Conservation (phyloP, 179 eudicot species). For the Monotropa hypopitys region DNA sequence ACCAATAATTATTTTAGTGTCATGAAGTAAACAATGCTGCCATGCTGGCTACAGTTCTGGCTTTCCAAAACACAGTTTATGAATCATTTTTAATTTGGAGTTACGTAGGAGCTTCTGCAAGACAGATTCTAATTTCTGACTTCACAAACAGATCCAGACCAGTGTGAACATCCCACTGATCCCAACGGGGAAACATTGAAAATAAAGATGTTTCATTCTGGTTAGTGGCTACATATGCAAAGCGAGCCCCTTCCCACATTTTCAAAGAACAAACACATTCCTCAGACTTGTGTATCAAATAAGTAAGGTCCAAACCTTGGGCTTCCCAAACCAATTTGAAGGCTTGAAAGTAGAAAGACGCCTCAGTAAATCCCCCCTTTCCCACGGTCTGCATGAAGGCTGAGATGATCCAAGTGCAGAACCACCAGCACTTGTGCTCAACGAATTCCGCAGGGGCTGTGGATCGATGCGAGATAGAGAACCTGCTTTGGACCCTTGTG, state of each 20-base stretch:
- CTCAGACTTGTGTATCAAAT: not conserved
- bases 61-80: not conserved
- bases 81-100: not conserved
- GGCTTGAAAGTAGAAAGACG: slow-evolving; percentile 93
- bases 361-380: slow-evolving; percentile 90
- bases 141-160: not conserved
- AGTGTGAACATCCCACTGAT: not conserved
- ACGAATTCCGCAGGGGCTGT: slow-evolving; percentile 45
- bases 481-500: slow-evolving; percentile 79
- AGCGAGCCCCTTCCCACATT: not conserved
- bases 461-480: slow-evolving; percentile 57
- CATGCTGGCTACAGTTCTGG: not conserved
- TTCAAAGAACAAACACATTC: not conserved
- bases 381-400: slow-evolving; percentile 98
- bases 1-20: not conserved
- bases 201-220: not conserved
- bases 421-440: slow-evolving; percentile 80
- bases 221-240: not conserved
- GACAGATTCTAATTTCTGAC: not conserved
- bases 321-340: slow-evolving; percentile 81
- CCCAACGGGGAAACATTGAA: not conserved
- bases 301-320: slow-evolving; percentile 46
- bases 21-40: not conserved
- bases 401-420: slow-evolving; percentile 82
- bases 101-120: not conserved